Evolutionary conservation across 2,329 filamentous ascomycete genomes (phyloP).

Genomic region (Phaeosphaeriaceae sp.): DNA sequence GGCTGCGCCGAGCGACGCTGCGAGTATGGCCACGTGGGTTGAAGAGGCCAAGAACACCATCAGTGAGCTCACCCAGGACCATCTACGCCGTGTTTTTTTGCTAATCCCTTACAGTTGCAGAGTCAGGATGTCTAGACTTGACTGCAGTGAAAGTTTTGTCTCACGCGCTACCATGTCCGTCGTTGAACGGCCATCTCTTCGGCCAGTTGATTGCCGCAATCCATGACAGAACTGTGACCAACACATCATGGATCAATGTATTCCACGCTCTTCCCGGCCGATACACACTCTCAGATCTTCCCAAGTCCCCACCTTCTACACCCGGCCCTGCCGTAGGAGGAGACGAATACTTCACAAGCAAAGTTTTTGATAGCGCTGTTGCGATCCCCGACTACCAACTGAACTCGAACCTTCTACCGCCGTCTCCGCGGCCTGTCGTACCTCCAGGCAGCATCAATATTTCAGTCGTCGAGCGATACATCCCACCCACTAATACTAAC

Average conservation of each 20-base stretch:
- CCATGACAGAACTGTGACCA: conserved; percentile 58
- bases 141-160: conserved; percentile 63
- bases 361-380: conserved; percentile 67
- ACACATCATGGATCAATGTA: conserved; percentile 67
- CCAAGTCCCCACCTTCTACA: conserved; percentile 67
- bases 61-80: conserved; percentile 32
- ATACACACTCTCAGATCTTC: conserved; percentile 67
- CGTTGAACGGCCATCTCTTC: conserved; percentile 58
- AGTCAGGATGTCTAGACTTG: conserved; percentile 39
- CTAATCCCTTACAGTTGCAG: conserved; percentile 35
- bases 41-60: conserved; percentile 38
- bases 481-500: conserved; percentile 65
- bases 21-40: conserved; percentile 41
- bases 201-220: conserved; percentile 61
- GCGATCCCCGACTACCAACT: conserved; percentile 65
- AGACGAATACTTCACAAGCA: conserved; percentile 67
- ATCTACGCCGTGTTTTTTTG: not conserved
- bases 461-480: conserved; percentile 68
- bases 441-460: conserved; percentile 66
- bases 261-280: conserved; percentile 68
- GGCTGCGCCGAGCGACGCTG: conserved; percentile 25
- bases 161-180: conserved; percentile 65
- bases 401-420: conserved; percentile 57
- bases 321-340: conserved; percentile 58
- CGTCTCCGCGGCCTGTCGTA: conserved; percentile 63